Base-by-base conservation (phyloP, 148 eudicot species). In the Rhododendron molle region DNA sequence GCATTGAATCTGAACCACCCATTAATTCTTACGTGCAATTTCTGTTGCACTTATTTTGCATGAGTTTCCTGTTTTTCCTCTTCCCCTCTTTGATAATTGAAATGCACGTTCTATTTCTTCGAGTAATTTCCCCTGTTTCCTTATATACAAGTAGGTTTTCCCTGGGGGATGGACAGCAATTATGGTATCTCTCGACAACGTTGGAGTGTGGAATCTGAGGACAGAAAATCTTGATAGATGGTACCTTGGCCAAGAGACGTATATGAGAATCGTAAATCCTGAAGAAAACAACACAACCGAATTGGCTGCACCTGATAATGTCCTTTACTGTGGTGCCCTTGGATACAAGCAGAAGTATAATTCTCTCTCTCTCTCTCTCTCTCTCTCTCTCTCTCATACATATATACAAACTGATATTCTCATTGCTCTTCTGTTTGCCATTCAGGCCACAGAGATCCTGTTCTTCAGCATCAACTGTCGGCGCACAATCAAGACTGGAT, bases 241-340 rank as follows among this genome's bases (percentile, higher is more conserved):
- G 99, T 97, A 97, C 84, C 86, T 97, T 26, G 99, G 99, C 81
- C 98, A 95, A 88, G 98, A 97, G 87, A 97, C 99, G 14, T 97
- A 97, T 82, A 90, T 97, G 86, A 94, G 90, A 86, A 89, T 95
- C 47, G 65, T 96, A 87, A 92, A 96, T 88, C 90, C 88, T 20
- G 95, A 94, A 89, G 96, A 94, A 76, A 86, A 90, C 83, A 88
- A 88, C 80, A 92, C 86, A 78, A 91, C 97, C 18, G 96, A 92
- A 87, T 83, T 84, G 71, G 67, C 93, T 4, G 83, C 89, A 44
- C 99, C 99, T 11, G 93, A 92, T 32, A 94, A 96, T 86, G 99
- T 91, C 80, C 90, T 91, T 46, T 96, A 82, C 77, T 96, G 99
- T 84, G 99, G 99, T 80, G 94, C 91, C 76, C 94, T 96, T 20